Evolutionary conservation across 495 filamentous ascomycete genomes (phyloP).

Genomic region (Penicillium longicatenatum): DNA sequence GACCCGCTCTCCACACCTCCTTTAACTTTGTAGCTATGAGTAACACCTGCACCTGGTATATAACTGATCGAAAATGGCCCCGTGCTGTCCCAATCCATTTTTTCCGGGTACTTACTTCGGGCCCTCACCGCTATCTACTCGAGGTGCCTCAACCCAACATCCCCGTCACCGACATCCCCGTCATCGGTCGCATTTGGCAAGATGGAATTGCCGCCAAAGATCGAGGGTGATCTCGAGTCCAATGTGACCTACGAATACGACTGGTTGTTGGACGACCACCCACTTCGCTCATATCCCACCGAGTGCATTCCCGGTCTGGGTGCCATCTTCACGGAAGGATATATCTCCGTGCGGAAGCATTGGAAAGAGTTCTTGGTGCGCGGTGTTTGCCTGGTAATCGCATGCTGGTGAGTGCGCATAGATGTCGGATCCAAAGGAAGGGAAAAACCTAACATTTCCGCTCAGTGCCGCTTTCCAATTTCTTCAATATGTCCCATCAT

Average conservation of each 20-base stretch:
- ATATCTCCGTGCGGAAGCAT: constrained; percentile 8
- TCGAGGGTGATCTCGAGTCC: constrained; percentile 14
- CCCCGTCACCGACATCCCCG: too few relatives aligned
- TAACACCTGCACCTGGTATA: neutral
- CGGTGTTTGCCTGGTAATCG: constrained; percentile 30
- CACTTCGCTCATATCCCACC: constrained; percentile 41
- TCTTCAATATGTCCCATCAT: constrained; percentile 11
- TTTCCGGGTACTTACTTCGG: neutral
- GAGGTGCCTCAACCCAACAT: neutral
- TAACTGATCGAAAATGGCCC: neutral
- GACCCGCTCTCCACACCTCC: constrained; percentile 16
- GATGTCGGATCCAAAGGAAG: too few relatives aligned
- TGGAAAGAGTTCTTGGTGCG: constrained; percentile 30
- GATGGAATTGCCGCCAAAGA: constrained; percentile 4
- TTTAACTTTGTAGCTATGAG: neutral
- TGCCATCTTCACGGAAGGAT: constrained; percentile 19
- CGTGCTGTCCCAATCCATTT: neutral
- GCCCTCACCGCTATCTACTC: neutral
- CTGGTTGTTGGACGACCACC: constrained; percentile 44
- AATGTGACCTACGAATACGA: constrained; percentile 31
- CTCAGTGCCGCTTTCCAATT: constrained; percentile 25
- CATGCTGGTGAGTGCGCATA: constrained; percentile 33
- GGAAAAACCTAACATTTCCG: neutral
- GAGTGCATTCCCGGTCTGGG: constrained; percentile 36
- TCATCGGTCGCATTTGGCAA: neutral